Evolutionary conservation across 2,329 filamentous ascomycete species (phyloP), one percentile per base, ranked within the genome.

Genomic region (Fusarium marasasianum): DNA sequence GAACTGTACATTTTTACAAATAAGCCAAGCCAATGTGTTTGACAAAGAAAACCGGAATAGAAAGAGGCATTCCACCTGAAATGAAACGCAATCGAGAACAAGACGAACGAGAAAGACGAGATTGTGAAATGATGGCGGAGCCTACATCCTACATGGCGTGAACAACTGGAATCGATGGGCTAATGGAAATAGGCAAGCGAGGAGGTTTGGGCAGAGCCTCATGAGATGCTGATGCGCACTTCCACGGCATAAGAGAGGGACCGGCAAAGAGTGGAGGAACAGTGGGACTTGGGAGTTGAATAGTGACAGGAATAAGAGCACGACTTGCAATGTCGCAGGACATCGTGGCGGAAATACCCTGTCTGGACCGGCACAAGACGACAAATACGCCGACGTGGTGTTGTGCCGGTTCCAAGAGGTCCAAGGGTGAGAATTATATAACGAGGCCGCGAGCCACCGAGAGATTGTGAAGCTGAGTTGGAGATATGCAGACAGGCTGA

Each of bases 1-100:
- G 69, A 72, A 79, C 66, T 80, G 78, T 80, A 80, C 77, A 80
- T 80, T 77, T 79, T 77, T 80, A 80, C 74, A 78, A 78, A 76
- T 47, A 61, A 74, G 48, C 59, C 59, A 73, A 76, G 56, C 59
- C 63, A 73, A 43, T 61, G 66, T 38, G 72, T 44, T 73, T 76
- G 76, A 69, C 55, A 58, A 74, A 74, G 73, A 71, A 40, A 68
- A 75, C 72, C 71, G 77, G 75, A 79, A 78, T 79, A 79, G 69
- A 79, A 66, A 76, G 44, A 57, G 44, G 61, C 40, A 59, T 78
- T 76, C 68, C 75, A 76, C 66, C 66, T 67, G 56, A 41, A 66
- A 65, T 67, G 59, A 71, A 66, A 73, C n/a, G 18, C 54, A 37
- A 58, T 55, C 60, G 48, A 53, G 40, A 71, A 44, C 31, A 40